phyloP scores from a whole-genome alignment of 1,139 yeast genomes.

The Scheffersomyces lignicola region DNA sequence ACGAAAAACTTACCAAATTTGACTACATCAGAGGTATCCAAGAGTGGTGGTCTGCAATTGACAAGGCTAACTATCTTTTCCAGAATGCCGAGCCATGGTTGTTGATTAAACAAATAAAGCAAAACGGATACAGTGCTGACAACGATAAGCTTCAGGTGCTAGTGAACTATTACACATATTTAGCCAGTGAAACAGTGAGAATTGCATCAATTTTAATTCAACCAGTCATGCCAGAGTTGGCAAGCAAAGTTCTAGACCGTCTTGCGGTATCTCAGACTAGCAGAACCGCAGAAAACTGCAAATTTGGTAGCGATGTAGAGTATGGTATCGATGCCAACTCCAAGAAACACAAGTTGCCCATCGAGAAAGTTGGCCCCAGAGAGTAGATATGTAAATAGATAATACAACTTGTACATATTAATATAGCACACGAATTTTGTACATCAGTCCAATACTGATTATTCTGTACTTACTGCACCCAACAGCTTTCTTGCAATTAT shows the following conservation, averaged over 20 bases:
- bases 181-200: slow-evolving; percentile 72
- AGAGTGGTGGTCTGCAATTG: slow-evolving; percentile 62
- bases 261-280: slow-evolving; percentile 48
- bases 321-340: slow-evolving; percentile 47
- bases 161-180: slow-evolving; percentile 56
- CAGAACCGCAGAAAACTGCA: slow-evolving; percentile 39
- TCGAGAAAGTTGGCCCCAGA: slow-evolving; percentile 25
- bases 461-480: too few species aligned
- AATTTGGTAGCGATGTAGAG: slow-evolving; percentile 45
- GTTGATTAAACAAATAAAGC: slow-evolving; percentile 22
- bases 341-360: slow-evolving; percentile 23
- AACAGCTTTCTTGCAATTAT: too few species aligned
- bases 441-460: too few species aligned
- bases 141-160: slow-evolving; percentile 18
- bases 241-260: slow-evolving; percentile 60
- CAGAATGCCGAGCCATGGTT: slow-evolving; percentile 65
- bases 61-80: slow-evolving; percentile 63
- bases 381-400: slow-evolving; percentile 5
- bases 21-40: slow-evolving; percentile 62
- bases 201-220: slow-evolving; percentile 63
- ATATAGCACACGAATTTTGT: too few species aligned
- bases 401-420: too few species aligned
- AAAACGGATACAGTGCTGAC: slow-evolving; percentile 24
- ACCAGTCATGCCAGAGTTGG: slow-evolving; percentile 71
- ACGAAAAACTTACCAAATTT: slow-evolving; percentile 42